phyloP scores from a whole-genome alignment of 2,329 filamentous ascomycete species.

The Stemphylium beticola region DNA sequence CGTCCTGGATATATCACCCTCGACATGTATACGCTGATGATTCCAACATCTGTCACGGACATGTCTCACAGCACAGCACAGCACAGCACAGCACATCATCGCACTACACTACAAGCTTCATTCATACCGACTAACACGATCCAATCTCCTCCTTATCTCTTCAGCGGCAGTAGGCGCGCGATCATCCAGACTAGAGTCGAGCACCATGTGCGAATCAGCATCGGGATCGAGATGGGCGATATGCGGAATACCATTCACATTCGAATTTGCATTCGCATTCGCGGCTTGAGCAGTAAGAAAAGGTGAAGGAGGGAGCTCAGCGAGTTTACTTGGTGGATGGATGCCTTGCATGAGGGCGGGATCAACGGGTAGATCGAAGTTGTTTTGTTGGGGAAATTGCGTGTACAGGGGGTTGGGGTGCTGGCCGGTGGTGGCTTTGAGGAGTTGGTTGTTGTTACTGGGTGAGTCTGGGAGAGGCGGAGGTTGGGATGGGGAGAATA shows the following conservation, averaged over 20 bases:
- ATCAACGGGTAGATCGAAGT: constrained; percentile 64
- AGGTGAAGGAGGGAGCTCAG: constrained; percentile 44
- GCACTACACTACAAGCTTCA: neutral
- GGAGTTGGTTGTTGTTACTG: constrained; percentile 34
- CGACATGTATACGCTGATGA: no score
- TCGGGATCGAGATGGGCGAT: constrained; percentile 14
- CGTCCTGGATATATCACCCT: no score
- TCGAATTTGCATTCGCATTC: no score
- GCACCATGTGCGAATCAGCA: constrained; percentile 1
- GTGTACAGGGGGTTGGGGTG: constrained; percentile 36
- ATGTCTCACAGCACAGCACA: neutral
- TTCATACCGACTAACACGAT: constrained; percentile 11
- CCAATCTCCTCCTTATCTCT: constrained; percentile 33
- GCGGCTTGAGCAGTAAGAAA: constrained; percentile 37
- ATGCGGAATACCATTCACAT: constrained; percentile 13
- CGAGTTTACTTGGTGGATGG: constrained; percentile 21
- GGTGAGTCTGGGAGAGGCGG: constrained; percentile 31
- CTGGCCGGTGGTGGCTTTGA: constrained; percentile 36
- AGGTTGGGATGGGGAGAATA: constrained; percentile 13
- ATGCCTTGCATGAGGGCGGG: constrained; percentile 63
- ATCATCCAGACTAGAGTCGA: constrained; percentile 10
- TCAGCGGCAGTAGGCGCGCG: constrained; percentile 29
- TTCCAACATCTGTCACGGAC: neutral
- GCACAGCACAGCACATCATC: neutral
- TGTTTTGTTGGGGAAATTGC: constrained; percentile 45